Percentiles rank a stretch among this genome's conserved stretches.
Evolutionary conservation across 2,329 filamentous ascomycete genomes (phyloP).

Genomic region (Penicillium polonicum): DNA sequence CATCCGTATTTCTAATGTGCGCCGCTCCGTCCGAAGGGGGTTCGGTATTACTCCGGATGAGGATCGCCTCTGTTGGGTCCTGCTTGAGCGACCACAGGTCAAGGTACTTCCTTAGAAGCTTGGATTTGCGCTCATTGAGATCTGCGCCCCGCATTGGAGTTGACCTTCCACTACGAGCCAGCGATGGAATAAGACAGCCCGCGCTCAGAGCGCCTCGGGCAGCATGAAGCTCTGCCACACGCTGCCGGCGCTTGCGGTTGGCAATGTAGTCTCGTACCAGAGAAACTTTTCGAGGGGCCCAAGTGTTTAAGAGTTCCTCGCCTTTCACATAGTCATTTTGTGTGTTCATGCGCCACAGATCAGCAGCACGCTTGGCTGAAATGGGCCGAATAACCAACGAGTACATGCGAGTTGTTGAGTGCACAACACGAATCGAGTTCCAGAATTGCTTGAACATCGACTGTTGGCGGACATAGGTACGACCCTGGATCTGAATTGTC

Average conservation of each 20-base stretch:
- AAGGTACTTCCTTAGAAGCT: conserved; percentile 44
- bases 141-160: conserved; percentile 39
- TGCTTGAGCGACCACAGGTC: conserved; percentile 44
- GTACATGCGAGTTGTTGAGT: conserved; percentile 83
- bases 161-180: conserved; percentile 35
- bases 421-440: conserved; percentile 80
- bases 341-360: conserved; percentile 95
- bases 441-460: conserved; percentile 86
- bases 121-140: conserved; percentile 38
- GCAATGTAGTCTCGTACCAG: conserved; percentile 84
- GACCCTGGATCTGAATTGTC: conserved; percentile 77
- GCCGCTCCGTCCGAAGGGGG: conserved; percentile 41
- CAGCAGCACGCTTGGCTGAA: conserved; percentile 85
- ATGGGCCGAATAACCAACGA: conserved; percentile 81
- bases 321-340: conserved; percentile 95
- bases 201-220: conserved; percentile 46
- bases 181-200: conserved; percentile 38
- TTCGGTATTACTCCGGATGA: conserved; percentile 46
- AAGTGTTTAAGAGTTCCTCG: conserved; percentile 79
- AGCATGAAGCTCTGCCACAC: conserved; percentile 77
- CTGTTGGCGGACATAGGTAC: conserved; percentile 79
- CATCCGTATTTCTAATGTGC: conserved; percentile 26
- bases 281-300: conserved; percentile 86
- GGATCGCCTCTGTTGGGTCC: conserved; percentile 44
- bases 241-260: conserved; percentile 69